These are phyloP conservation scores for Cochlearia excelsa DNA, from an alignment of 345 rosid genomes.

Conservation along the genomic window DNA sequence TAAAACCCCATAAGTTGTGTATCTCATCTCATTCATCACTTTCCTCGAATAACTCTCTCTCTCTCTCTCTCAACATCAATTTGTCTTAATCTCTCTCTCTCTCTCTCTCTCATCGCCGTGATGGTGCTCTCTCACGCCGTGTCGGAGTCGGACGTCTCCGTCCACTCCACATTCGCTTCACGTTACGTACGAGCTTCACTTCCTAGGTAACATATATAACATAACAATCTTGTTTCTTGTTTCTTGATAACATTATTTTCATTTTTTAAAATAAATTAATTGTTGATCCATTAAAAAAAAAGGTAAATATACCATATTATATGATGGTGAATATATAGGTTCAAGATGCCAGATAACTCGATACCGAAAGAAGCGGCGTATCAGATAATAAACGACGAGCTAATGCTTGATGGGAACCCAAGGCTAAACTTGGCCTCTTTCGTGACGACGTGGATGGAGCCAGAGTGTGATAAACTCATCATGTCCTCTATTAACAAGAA, in stretches of 20 bases:
- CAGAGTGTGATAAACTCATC: constrained; percentile 88
- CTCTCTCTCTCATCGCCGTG: constrained; percentile 14
- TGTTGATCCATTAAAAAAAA: too few species aligned
- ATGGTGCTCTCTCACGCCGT: constrained; percentile 64
- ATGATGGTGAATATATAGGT: constrained; percentile 39
- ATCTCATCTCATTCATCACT: too few species aligned
- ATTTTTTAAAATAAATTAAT: too few species aligned
- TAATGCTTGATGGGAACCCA: constrained; percentile 87
- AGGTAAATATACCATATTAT: too few species aligned
- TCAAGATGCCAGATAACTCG: constrained; percentile 74
- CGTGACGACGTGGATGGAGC: constrained; percentile 30
- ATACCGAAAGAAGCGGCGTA: constrained; percentile 30
- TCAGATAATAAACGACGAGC: constrained; percentile 83
- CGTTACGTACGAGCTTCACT: constrained; percentile 74
- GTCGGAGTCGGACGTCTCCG: constrained; percentile 54
- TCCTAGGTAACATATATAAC: constrained; percentile 40
- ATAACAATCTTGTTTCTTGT: too few species aligned
- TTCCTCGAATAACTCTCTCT: background rate
- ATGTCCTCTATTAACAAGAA: constrained; percentile 46
- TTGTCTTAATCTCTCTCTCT: too few species aligned
- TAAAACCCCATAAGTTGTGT: too few species aligned
- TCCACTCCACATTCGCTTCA: constrained; percentile 81
- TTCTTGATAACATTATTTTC: too few species aligned
- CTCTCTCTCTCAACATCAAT: background rate
- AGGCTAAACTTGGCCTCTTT: constrained; percentile 86